A percentile compares a stretch with the other conserved stretches of the same genome.
Conservation (phyloP, 2,329 filamentous ascomycete species). For the Aureobasidium musti region DNA sequence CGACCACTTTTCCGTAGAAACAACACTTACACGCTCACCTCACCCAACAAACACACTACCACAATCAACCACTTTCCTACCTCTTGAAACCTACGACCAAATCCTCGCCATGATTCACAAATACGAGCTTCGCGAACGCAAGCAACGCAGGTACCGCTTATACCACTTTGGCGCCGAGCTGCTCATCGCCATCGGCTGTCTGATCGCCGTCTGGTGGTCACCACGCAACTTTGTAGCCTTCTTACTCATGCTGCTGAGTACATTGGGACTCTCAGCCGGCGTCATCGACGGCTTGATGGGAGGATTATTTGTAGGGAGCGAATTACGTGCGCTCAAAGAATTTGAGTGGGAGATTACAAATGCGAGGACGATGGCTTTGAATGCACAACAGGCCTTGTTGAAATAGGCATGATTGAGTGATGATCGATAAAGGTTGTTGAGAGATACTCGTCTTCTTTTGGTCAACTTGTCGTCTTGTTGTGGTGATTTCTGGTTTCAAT, state of each 20-base stretch:
- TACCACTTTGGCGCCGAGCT: conserved; percentile 72
- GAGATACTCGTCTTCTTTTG: neutral
- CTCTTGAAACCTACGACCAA: conserved; percentile 59
- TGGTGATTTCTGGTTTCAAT: neutral
- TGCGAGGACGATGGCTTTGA: conserved; percentile 50
- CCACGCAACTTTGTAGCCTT: conserved; percentile 76
- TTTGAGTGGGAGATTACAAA: conserved; percentile 91
- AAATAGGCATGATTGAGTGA: neutral
- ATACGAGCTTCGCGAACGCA: conserved; percentile 70
- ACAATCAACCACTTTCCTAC: conserved; percentile 27
- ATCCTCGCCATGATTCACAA: conserved; percentile 69
- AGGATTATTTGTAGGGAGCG: conserved; percentile 80
- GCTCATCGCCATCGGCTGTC: conserved; percentile 68
- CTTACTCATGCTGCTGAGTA: conserved; percentile 75
- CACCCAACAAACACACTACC: neutral
- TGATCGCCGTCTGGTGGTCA: conserved; percentile 84
- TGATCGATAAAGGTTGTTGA: conserved; percentile 8
- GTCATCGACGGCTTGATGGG: conserved; percentile 84
- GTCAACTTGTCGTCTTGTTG: neutral
- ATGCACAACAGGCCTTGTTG: conserved; percentile 11
- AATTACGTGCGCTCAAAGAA: conserved; percentile 80
- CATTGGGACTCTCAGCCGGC: conserved; percentile 73
- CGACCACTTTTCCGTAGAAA: conserved; percentile 91
- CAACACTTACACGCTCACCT: conserved; percentile 58
- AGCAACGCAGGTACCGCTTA: conserved; percentile 71